phyloP scores from a whole-genome alignment of 176 grass and related monocot species.

The Otatea glauca region DNA sequence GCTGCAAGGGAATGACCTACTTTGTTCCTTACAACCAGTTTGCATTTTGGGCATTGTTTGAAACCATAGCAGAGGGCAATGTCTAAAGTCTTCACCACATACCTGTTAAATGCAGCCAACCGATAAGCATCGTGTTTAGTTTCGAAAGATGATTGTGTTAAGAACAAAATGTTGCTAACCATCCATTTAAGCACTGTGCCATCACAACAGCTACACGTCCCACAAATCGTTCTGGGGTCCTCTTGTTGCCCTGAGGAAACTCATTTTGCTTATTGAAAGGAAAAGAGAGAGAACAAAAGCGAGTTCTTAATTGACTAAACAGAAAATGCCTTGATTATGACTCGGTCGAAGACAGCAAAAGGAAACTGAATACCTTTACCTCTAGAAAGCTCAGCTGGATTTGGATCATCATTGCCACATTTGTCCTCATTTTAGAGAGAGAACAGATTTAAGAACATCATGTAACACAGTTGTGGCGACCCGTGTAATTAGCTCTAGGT shows the following conservation, averaged over 20 bases:
- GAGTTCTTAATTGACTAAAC: not conserved
- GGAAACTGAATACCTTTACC: slow-evolving; percentile 81
- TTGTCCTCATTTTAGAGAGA: slow-evolving; percentile 68
- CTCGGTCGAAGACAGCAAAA: slow-evolving; percentile 75
- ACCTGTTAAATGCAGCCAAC: slow-evolving; percentile 44
- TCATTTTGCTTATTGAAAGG: not conserved
- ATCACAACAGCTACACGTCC: slow-evolving; percentile 74
- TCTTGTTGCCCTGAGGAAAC: slow-evolving; percentile 69
- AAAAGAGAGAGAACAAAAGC: not conserved
- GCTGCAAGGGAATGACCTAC: slow-evolving; percentile 15
- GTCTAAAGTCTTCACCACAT: slow-evolving; percentile 89
- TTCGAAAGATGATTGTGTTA: not conserved
- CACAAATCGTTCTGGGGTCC: slow-evolving; percentile 81
- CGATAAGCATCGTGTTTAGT: not conserved
- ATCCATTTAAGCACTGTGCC: slow-evolving; percentile 91
- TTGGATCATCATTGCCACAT: slow-evolving; percentile 62
- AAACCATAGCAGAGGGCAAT: slow-evolving; percentile 49
- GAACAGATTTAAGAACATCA: slow-evolving; percentile 34
- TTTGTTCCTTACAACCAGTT: slow-evolving; percentile 53
- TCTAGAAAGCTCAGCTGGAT: slow-evolving; percentile 55
- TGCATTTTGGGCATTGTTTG: slow-evolving; percentile 36
- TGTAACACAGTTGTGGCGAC: not conserved
- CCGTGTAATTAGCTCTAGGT: too few relatives aligned
- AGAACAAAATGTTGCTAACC: slow-evolving; percentile 46
- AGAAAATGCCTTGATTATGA: slow-evolving; percentile 80